These are phyloP conservation scores for Grifola frondosa DNA, from an alignment of 1,284 basidiomycete species.

Conservation along the genomic window DNA sequence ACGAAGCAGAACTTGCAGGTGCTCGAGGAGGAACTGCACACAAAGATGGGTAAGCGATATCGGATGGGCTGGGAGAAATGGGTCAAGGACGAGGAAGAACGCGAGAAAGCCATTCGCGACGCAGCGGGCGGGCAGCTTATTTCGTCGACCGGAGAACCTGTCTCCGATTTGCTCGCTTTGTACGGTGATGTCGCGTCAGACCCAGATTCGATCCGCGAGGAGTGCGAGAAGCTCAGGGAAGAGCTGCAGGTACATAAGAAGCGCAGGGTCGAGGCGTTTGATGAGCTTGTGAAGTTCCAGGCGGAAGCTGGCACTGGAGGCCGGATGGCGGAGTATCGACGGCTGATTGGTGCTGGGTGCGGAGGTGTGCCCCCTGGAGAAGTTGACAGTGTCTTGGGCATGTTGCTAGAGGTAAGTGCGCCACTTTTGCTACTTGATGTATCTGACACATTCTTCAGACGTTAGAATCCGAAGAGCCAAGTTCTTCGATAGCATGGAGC, in stretches of 20 bases:
- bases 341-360: slow-evolving; percentile 84
- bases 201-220: slow-evolving; percentile 54
- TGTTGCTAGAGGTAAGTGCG: slow-evolving; percentile 74
- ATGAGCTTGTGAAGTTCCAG: slow-evolving; percentile 75
- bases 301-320: slow-evolving; percentile 88
- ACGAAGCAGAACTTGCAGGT: slow-evolving; percentile 59
- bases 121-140: slow-evolving; percentile 52
- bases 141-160: slow-evolving; percentile 54
- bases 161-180: slow-evolving; percentile 60
- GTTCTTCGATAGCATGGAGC: slow-evolving; percentile 46
- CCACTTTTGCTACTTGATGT: neutral
- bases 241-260: slow-evolving; percentile 67
- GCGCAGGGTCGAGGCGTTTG: slow-evolving; percentile 70
- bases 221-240: slow-evolving; percentile 60
- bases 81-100: slow-evolving; percentile 80
- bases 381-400: slow-evolving; percentile 81
- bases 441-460: slow-evolving; percentile 43
- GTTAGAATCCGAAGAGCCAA: slow-evolving; percentile 63
- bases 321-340: slow-evolving; percentile 83
- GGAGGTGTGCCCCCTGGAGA: slow-evolving; percentile 84
- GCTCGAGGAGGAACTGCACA: slow-evolving; percentile 66
- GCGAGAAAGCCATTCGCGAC: slow-evolving; percentile 66
- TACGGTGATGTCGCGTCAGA: slow-evolving; percentile 58
- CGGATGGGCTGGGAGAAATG: slow-evolving; percentile 90
- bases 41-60: slow-evolving; percentile 80